phyloP scores from a whole-genome alignment of 306 rosid species.

The Rosa chinensis region DNA sequence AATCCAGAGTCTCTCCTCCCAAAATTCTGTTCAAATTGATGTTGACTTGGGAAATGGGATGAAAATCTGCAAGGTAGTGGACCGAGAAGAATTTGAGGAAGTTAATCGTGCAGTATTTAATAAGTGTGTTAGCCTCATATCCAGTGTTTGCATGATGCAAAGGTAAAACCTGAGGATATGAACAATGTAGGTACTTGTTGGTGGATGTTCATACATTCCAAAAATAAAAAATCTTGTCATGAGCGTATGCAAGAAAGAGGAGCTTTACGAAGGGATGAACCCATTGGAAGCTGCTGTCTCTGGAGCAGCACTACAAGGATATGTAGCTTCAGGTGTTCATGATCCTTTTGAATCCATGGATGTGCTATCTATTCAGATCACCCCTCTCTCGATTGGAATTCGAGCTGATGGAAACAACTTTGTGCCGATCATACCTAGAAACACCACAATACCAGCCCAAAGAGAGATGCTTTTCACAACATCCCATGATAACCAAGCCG shows the following conservation, averaged over 20 bases:
- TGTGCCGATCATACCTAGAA: slow-evolving; percentile 60
- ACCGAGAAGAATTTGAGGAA: slow-evolving; percentile 65
- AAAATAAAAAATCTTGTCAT: slow-evolving; percentile 53
- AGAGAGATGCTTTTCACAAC: slow-evolving; percentile 72
- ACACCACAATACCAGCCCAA: slow-evolving; percentile 77
- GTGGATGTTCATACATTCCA: slow-evolving; percentile 89
- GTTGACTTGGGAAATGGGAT: slow-evolving; percentile 61
- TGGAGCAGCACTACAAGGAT: slow-evolving; percentile 92
- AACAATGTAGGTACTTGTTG: slow-evolving; percentile 63
- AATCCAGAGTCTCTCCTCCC: slow-evolving; percentile 68
- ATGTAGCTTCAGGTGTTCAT: slow-evolving; percentile 66
- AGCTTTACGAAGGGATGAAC: slow-evolving; percentile 58
- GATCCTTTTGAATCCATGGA: slow-evolving; percentile 85
- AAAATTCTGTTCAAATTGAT: slow-evolving; percentile 48
- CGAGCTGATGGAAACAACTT: slow-evolving; percentile 63
- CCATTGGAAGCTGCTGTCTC: slow-evolving; percentile 80
- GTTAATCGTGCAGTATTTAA: slow-evolving; percentile 63
- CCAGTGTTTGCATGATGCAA: slow-evolving; percentile 74
- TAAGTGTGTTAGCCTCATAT: slow-evolving; percentile 61
- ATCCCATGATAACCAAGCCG: slow-evolving; percentile 65
- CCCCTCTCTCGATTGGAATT: slow-evolving; percentile 82
- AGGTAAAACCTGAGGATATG: slow-evolving; percentile 54
- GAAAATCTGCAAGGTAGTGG: slow-evolving; percentile 54
- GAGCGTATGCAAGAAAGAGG: slow-evolving; percentile 36
- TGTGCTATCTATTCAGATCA: slow-evolving; percentile 70